A percentile compares a stretch with the other conserved stretches of the same genome.
Conservation (phyloP, 306 rosid species). For the Dalbergia cultrata region DNA sequence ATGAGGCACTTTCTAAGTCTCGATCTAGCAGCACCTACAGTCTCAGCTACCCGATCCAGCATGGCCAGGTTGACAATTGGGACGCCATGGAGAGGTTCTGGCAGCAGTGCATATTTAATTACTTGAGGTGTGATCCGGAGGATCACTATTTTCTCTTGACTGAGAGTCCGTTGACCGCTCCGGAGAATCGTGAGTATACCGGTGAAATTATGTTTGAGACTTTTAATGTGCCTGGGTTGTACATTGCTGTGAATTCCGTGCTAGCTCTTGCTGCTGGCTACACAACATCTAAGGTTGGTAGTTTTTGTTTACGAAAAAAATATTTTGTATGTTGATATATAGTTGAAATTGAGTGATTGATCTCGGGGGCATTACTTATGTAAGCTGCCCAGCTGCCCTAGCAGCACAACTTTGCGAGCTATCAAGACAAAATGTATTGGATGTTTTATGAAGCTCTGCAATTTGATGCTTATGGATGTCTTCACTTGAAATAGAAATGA, state of each 20-base stretch:
- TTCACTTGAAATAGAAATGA: slow-evolving; percentile 28
- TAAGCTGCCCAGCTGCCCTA: neutral
- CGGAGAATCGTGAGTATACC: slow-evolving; percentile 96
- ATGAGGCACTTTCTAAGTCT: slow-evolving; percentile 83
- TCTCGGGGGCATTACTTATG: slow-evolving; percentile 29
- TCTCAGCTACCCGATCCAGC: slow-evolving; percentile 80
- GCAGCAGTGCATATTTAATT: slow-evolving; percentile 98
- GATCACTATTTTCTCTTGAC: slow-evolving; percentile 97
- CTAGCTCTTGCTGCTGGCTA: slow-evolving; percentile 99
- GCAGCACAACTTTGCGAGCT: slow-evolving; percentile 4
- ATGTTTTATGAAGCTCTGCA: slow-evolving; percentile 11
- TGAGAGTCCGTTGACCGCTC: slow-evolving; percentile 94
- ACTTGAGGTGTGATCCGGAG: slow-evolving; percentile 98
- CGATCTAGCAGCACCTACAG: slow-evolving; percentile 87
- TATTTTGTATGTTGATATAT: slow-evolving; percentile 5
- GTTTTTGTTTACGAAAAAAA: slow-evolving; percentile 50
- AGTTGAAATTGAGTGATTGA: slow-evolving; percentile 39
- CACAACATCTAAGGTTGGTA: slow-evolving; percentile 96
- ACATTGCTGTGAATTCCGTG: slow-evolving; percentile 95
- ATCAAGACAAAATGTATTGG: slow-evolving; percentile 8
- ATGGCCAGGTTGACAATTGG: slow-evolving; percentile 98
- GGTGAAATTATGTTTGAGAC: slow-evolving; percentile 99
- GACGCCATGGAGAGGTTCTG: slow-evolving; percentile 97
- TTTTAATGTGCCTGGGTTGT: slow-evolving; percentile 97
- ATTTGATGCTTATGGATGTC: slow-evolving; percentile 31